phyloP scores from a whole-genome alignment of 2,329 filamentous ascomycete species.

The Laburnicola sp. region DNA sequence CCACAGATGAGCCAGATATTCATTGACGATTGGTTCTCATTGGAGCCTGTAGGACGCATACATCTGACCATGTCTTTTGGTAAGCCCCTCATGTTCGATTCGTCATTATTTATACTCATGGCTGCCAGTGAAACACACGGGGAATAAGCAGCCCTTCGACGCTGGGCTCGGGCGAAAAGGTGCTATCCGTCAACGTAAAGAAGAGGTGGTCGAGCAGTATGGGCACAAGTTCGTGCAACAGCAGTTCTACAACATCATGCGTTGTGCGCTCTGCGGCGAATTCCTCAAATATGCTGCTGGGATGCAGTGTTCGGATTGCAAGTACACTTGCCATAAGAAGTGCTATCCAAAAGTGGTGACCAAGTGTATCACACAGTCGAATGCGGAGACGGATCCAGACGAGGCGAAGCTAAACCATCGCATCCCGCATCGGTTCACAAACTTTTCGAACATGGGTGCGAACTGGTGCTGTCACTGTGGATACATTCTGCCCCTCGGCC shows the following conservation, averaged over 20 bases:
- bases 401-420: too few relatives aligned
- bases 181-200: slow-evolving; percentile 94
- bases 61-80: slow-evolving; percentile 87
- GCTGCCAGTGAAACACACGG: slow-evolving; percentile 73
- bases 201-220: slow-evolving; percentile 97
- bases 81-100: slow-evolving; percentile 36
- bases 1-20: slow-evolving; percentile 59
- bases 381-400: slow-evolving; percentile 95
- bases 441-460: too few relatives aligned
- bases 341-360: slow-evolving; percentile 96
- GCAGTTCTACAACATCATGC: slow-evolving; percentile 99
- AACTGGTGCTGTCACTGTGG: too few relatives aligned
- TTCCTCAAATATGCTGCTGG: slow-evolving; percentile 98
- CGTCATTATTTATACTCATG: slow-evolving; percentile 22
- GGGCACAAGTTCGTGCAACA: slow-evolving; percentile 98
- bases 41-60: slow-evolving; percentile 91
- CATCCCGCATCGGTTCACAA: too few relatives aligned
- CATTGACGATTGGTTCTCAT: slow-evolving; percentile 94
- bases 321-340: slow-evolving; percentile 98
- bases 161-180: slow-evolving; percentile 91
- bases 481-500: too few relatives aligned
- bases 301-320: slow-evolving; percentile 99
- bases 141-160: slow-evolving; percentile 80
- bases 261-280: slow-evolving; percentile 94
- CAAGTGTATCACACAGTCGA: slow-evolving; percentile 99